Base-by-base conservation (phyloP, 2,329 filamentous ascomycete genomes). In the Beauveria caledonica region DNA sequence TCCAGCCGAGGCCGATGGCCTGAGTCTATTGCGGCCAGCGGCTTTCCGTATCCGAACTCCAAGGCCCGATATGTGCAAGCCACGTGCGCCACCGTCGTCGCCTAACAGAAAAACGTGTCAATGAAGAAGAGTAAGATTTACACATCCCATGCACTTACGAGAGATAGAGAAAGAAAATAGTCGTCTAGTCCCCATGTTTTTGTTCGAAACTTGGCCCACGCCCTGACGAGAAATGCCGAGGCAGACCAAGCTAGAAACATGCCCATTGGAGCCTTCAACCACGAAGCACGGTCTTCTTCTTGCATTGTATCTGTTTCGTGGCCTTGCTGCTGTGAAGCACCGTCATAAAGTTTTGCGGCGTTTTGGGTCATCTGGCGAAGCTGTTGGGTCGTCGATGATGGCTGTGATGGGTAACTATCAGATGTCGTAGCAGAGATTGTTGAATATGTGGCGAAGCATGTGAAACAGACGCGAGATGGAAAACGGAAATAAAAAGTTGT, bases 141-240 rank as follows among this genome's bases (percentile, higher is more conserved):
- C 3, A 7, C 7, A 15, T 23, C 17, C 13, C 11, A 36, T 5
- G 8, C 17, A 19, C 63, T 8, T 58, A 64, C 63, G 21, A 64
- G 45, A 23, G 63, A 60, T 15, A 48, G 33, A 2, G 56, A 51
- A 36, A 63, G 39, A 17, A 11, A 45, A 15, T 54, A 63, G 40
- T 64, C 63, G 27, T 64, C 63, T 15, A 59, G 27, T 5, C 62
- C 63, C 62, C 62, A 64, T 23, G 51, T 60, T 45, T 64, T 64
- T 5, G 59, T 58, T 7, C 59, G 46, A 23, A 60, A 15, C 52
- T 63, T 64, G 21, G 63, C 60, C 63, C 63, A 64, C n/a, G 46
- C 45, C 15, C 63, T 57, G 5, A 63, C 53, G 5, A 45, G 50
- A 46, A 63, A 64, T 17, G 53, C 50, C 45, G 61, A 40, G 2